Evolutionary conservation across 2,329 filamentous ascomycete genomes (phyloP), one percentile per base, ranked within the genome.

Genomic region (Neonectria ditissima): DNA sequence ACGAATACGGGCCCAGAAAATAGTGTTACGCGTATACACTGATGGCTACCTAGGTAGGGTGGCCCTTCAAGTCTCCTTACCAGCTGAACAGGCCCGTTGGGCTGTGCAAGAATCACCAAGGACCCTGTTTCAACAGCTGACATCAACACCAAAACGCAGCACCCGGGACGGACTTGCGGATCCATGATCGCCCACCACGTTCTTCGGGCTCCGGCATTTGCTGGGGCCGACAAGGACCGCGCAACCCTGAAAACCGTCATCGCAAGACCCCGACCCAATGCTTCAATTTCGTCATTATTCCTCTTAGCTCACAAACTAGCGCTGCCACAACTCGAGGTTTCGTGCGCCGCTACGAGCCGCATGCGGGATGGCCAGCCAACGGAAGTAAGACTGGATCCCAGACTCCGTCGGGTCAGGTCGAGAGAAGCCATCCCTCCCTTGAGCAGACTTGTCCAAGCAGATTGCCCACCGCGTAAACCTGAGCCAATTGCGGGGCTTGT

Each of bases 271-370:
- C 63, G 62, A 59, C 63, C 20, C 51, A 34, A 51, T 60, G 55
- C 68, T 62, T 69, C 63, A 59, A 73, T 70, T 73, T 64, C 71
- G 71, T 73, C 71, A 73, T 73, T 53, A 51, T 62, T 72, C 61
- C 64, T 63, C 61, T 69, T 69, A 72, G 71, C 37, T 66, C 59
- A 56, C 55, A 55, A 54, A 62, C 66, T 73, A 73, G 71, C 63
- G 59, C 63, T 67, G 63, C 48, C 57, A 57, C 59, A 59, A 61
- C 65, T 66, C 55, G 48, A 72, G 68, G 69, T 52, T 63, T 71
- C 59, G 65, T 71, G 51, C 24, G 68, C 47, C 24, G 68, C 50
- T 62, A 57, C 63, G 63, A 73, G 72, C 69, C 71, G 71, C 71
- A 72, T 73, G 55, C 48, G 66, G 70, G 62, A 72, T 71, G 65